Evolutionary conservation across 2,329 filamentous ascomycete species (phyloP).

Genomic region (Xylariaceae sp.): DNA sequence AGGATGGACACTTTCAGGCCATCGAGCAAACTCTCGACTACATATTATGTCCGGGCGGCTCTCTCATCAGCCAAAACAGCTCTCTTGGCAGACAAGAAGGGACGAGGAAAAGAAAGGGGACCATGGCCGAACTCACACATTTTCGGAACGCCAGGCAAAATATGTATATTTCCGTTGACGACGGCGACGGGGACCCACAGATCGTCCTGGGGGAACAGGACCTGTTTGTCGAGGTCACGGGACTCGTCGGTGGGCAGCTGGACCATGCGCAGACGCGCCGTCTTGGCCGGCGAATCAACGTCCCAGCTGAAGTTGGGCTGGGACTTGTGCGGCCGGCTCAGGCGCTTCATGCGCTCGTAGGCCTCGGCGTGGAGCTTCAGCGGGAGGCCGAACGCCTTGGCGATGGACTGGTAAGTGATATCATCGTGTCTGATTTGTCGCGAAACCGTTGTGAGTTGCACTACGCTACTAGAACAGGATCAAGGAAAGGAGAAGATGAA

Average conservation of each 20-base stretch:
- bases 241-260: slow-evolving; percentile 71
- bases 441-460: neutral
- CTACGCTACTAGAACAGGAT: slow-evolving; percentile 19
- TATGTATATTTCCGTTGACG: slow-evolving; percentile 90
- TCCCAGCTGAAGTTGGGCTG: slow-evolving; percentile 81
- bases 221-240: slow-evolving; percentile 62
- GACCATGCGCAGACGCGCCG: slow-evolving; percentile 86
- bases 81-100: neutral
- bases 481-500: neutral
- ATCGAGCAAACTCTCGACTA: slow-evolving; percentile 69
- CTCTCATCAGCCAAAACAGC: neutral
- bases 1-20: slow-evolving; percentile 66
- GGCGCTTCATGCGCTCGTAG: slow-evolving; percentile 73
- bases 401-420: slow-evolving; percentile 93
- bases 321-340: slow-evolving; percentile 67
- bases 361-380: slow-evolving; percentile 73
- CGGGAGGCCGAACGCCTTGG: slow-evolving; percentile 75
- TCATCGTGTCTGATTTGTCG: slow-evolving; percentile 71
- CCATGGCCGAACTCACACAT: slow-evolving; percentile 51
- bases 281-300: slow-evolving; percentile 68
- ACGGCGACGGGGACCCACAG: slow-evolving; percentile 88
- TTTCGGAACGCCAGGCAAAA: slow-evolving; percentile 81
- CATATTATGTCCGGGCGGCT: too few species aligned
- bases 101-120: too few species aligned
- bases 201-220: slow-evolving; percentile 71